These are phyloP conservation scores for Pleurotus giganteus DNA, from an alignment of 768 basidiomycete genomes.

Conservation along the genomic window DNA sequence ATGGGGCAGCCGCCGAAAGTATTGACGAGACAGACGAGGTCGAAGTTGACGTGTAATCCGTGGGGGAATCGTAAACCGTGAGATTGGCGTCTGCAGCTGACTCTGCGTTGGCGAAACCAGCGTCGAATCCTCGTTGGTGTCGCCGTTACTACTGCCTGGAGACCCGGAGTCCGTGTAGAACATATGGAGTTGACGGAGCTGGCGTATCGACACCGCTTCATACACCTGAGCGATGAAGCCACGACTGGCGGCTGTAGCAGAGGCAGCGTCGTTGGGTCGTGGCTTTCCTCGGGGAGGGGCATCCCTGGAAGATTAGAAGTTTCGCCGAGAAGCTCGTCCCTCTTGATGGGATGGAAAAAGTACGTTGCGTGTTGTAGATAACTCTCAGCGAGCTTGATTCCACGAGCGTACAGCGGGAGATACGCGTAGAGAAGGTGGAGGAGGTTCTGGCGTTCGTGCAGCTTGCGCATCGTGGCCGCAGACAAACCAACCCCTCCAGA, in stretches of 20 bases:
- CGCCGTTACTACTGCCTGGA: constrained; percentile 4
- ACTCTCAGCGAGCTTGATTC: constrained; percentile 34
- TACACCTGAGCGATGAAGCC: constrained; percentile 3
- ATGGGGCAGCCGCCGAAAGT: not conserved
- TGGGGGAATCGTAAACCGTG: not conserved
- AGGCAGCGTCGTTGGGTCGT: constrained; percentile 3
- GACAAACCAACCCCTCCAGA: not conserved
- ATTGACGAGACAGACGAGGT: not conserved
- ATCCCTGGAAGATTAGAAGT: constrained; percentile 33
- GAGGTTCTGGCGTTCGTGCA: constrained; percentile 23
- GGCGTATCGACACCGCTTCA: not conserved
- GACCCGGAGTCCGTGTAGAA: constrained; percentile 2
- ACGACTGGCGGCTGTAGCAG: not conserved
- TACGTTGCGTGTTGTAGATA: constrained; percentile 46
- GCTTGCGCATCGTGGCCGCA: constrained; percentile 12
- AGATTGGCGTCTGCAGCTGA: not conserved
- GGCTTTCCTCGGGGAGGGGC: constrained; percentile 15
- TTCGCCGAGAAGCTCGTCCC: constrained; percentile 41
- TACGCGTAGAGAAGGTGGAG: constrained; percentile 35
- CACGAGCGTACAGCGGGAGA: constrained; percentile 45
- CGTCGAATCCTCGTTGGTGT: not conserved
- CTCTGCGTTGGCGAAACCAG: not conserved
- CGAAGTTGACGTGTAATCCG: not conserved
- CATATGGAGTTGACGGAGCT: not conserved
- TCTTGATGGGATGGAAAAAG: constrained; percentile 50